phyloP scores from a whole-genome alignment of 441 rosid genomes.

The Sinapis alba region DNA sequence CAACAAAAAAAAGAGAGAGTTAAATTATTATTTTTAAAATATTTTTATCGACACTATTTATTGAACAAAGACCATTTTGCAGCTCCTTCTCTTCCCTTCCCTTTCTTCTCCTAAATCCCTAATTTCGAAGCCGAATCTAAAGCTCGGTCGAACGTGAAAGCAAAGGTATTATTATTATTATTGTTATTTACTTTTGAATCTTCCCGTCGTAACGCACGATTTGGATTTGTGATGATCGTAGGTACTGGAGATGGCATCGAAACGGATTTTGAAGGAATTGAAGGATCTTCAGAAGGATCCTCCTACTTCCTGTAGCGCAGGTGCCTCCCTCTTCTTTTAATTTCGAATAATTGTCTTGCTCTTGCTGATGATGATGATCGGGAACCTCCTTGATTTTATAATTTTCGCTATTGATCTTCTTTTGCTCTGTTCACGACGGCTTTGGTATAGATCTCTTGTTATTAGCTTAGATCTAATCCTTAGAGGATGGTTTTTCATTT shows the following conservation, averaged over 20 bases:
- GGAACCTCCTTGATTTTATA: not conserved
- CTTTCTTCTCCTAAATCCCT: not conserved
- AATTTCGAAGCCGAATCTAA: not conserved
- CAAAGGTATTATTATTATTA: not conserved
- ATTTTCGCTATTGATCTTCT: not conserved
- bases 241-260: constrained; percentile 69
- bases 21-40: not conserved
- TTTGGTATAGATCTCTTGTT: constrained; percentile 12
- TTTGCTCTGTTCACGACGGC: not conserved
- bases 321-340: not conserved
- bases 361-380: not conserved
- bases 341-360: not conserved
- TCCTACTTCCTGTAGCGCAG: constrained; percentile 84
- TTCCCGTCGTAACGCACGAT: not conserved
- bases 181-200: too few species aligned
- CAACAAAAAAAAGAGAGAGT: not conserved
- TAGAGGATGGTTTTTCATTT: not conserved
- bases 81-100: constrained; percentile 12
- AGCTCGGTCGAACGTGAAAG: not conserved
- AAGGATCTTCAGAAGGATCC: constrained; percentile 89
- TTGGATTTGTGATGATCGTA: constrained; percentile 20
- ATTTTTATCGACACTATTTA: constrained; percentile 20
- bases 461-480: constrained; percentile 24
- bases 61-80: not conserved
- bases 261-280: constrained; percentile 86